Base-by-base conservation (phyloP, 352 stramenopile genomes). In the Pythium apleroticum region DNA sequence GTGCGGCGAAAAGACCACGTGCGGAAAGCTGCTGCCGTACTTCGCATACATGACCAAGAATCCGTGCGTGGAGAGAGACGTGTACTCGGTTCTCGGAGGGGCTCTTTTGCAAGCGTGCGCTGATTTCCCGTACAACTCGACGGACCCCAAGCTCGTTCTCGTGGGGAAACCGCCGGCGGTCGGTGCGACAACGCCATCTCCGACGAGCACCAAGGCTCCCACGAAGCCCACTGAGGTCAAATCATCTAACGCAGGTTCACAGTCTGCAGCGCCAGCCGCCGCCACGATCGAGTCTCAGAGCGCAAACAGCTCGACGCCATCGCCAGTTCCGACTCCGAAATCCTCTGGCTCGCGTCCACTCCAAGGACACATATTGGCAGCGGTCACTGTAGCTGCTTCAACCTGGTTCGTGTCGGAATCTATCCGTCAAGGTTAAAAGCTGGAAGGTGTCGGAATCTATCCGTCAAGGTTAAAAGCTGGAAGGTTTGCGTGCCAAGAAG, bases 141-240 rank as follows among this genome's bases (percentile, higher is more conserved):
- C 25, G 0, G 46, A 53, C 11, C 46, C 46, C 4, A 53, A 53
- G 46, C 22, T 53, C 22, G n/a, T 30, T 8, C 22, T 53, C 12
- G 46, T 68, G 7, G 61, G 61, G 10, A 68, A 68, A 43, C 53
- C 61, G 0, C 30, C 33, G 14, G 9, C 46, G 31, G 6, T n/a
- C 14, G 12, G 12, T 19, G 14, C 46, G 25, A 53, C 46, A 22
- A 31, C 14, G 25, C 39, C 39, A 5, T 17, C 24, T 24, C 39
- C 35, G 19, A 5, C 14, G 35, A 41, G 10, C 35, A 19, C 35
- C 4, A 15, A 41, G 7, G 1, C 14, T 19, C 35, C 35, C 6
- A 19, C 35, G 9, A 11, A 24, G 17, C 5, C 19, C 15, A 46
- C 14, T 11, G 39, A 31, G 46, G 24, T 31, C 22, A 53, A 28